These are phyloP conservation scores for Aegilops longissima DNA, from an alignment of 176 grass and related monocot species.

Conservation along the genomic window DNA sequence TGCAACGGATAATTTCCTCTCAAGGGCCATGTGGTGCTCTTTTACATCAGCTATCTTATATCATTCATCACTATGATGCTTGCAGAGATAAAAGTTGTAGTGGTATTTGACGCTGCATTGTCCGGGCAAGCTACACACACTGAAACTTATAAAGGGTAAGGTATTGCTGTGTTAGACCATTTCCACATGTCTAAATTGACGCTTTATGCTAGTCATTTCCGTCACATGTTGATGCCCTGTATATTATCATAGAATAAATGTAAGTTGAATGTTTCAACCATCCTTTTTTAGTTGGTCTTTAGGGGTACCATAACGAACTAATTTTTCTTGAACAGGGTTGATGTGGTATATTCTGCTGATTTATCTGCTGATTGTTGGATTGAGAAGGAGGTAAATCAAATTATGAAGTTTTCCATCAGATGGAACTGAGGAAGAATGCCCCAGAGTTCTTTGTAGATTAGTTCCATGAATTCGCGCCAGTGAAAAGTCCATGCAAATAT, in stretches of 20 bases:
- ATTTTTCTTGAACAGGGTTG: conserved; percentile 67
- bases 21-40: background rate
- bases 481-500: background rate
- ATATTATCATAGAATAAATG: conserved; percentile 1
- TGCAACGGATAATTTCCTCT: conserved; percentile 5
- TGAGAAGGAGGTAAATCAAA: conserved; percentile 74
- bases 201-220: conserved; percentile 1
- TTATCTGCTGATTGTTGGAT: conserved; percentile 93
- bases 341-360: conserved; percentile 69
- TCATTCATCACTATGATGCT: conserved; percentile 13
- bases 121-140: conserved; percentile 65
- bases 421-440: background rate
- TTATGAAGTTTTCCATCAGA: conserved; percentile 23
- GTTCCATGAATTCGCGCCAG: background rate
- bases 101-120: conserved; percentile 87
- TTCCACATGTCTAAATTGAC: background rate
- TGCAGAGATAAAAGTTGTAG: conserved; percentile 94
- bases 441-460: conserved; percentile 13
- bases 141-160: conserved; percentile 86
- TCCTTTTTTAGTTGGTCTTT: background rate
- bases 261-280: conserved; percentile 2
- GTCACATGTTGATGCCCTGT: background rate
- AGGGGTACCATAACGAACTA: background rate
- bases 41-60: conserved; percentile 11
- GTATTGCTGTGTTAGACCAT: background rate